Conservation (phyloP, 1,284 basidiomycete genomes). For the Cryptococcus sp. region DNA sequence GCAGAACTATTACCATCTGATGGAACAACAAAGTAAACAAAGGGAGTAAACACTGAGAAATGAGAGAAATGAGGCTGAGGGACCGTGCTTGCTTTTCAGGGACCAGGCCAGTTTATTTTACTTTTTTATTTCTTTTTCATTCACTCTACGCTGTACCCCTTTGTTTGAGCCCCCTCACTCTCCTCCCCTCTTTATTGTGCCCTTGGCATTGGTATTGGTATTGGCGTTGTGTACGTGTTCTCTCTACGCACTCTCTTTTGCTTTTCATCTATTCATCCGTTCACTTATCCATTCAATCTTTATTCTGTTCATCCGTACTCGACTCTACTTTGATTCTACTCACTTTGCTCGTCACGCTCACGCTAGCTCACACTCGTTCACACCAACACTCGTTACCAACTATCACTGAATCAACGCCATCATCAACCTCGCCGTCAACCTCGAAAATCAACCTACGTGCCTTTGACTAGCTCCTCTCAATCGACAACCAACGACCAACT, state of each 20-base stretch:
- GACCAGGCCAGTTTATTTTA: not conserved
- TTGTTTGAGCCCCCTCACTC: not conserved
- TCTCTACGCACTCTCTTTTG: not conserved
- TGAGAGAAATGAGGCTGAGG: not conserved
- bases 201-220: not conserved
- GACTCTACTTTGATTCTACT: not conserved
- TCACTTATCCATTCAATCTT: not conserved
- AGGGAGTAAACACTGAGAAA: not conserved
- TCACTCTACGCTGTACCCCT: not conserved
- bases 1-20: too few species aligned
- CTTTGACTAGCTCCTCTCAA: too few species aligned
- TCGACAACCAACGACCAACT: not conserved
- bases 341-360: not conserved
- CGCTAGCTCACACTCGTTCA: conserved; percentile 1
- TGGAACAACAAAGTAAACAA: too few species aligned
- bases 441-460: not conserved
- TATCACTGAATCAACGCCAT: not conserved
- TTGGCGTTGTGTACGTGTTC: not conserved
- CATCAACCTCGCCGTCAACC: conserved; percentile 1
- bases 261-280: too few species aligned
- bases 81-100: conserved; percentile 14
- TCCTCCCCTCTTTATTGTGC: too few species aligned
- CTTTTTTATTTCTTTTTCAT: not conserved
- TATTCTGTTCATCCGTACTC: not conserved
- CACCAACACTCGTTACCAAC: not conserved